These are phyloP conservation scores for Talaromyces sp. DNA, from an alignment of 2,329 filamentous ascomycete species.

Conservation along the genomic window DNA sequence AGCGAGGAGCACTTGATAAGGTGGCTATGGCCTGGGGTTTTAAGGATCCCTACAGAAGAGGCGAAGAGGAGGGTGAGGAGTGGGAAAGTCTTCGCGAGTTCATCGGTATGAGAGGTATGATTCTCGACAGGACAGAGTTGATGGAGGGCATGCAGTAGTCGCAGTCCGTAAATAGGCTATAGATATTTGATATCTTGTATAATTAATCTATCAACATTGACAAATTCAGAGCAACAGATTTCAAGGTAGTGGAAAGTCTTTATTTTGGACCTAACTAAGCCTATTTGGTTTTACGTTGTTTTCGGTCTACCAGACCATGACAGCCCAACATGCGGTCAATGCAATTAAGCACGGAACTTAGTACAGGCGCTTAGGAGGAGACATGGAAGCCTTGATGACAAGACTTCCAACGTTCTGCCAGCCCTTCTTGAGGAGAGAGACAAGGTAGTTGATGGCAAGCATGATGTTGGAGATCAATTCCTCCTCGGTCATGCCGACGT, in stretches of 20 bases:
- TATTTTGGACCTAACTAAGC: constrained; percentile 15
- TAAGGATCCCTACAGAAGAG: constrained; percentile 71
- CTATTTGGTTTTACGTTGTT: constrained; percentile 15
- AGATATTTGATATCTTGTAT: background rate
- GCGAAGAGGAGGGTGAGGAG: constrained; percentile 86
- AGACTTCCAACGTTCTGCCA: constrained; percentile 99
- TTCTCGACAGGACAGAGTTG: constrained; percentile 81
- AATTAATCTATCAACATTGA: background rate
- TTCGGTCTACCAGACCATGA: background rate
- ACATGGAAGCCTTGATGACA: constrained; percentile 99
- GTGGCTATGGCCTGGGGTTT: constrained; percentile 91
- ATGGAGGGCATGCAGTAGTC: constrained; percentile 87
- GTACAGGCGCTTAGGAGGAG: constrained; percentile 95
- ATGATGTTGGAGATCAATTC: constrained; percentile 98
- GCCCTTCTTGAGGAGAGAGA: constrained; percentile 99
- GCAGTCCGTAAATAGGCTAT: background rate
- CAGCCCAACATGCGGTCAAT: constrained; percentile 20
- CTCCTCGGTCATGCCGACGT: constrained; percentile 95
- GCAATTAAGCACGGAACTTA: constrained; percentile 53
- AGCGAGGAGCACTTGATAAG: constrained; percentile 80
- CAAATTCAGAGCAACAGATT: background rate
- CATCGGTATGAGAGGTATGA: constrained; percentile 78
- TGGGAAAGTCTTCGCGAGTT: constrained; percentile 86
- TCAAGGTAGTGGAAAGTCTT: constrained; percentile 2
- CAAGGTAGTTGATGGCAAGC: constrained; percentile 99